Evolutionary conservation across 805 yeast species (phyloP).

Genomic region (Komagataella pseudopastoris): DNA sequence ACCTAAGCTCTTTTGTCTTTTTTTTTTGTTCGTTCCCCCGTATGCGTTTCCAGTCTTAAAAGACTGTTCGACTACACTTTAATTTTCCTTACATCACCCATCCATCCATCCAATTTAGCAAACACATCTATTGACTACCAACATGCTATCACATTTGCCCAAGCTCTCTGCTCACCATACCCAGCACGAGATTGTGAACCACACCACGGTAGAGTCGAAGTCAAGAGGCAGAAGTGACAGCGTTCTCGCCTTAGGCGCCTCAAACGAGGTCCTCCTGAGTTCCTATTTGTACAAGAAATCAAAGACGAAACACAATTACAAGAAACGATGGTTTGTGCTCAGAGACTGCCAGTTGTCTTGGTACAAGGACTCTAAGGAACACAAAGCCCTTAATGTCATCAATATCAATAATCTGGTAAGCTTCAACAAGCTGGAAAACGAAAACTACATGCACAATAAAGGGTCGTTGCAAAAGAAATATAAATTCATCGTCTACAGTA

Average conservation of each 20-base stretch:
- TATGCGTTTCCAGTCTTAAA: not conserved
- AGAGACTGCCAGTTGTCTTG: slow-evolving; percentile 23
- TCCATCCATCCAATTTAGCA: not conserved
- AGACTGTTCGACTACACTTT: no score
- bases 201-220: not conserved
- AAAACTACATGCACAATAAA: not conserved
- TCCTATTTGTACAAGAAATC: slow-evolving; percentile 20
- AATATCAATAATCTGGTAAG: slow-evolving; percentile 11
- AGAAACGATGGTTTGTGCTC: slow-evolving; percentile 24
- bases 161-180: slow-evolving; percentile 1
- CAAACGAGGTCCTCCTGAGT: slow-evolving; percentile 11
- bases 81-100: not conserved
- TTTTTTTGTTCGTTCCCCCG: not conserved
- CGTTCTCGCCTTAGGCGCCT: slow-evolving; percentile 1
- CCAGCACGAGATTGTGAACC: not conserved
- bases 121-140: not conserved
- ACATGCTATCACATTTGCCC: slow-evolving; percentile 1
- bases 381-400: slow-evolving; percentile 21
- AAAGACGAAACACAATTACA: slow-evolving; percentile 22
- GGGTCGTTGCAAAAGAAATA: not conserved
- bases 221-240: slow-evolving; percentile 1
- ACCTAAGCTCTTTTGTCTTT: not conserved
- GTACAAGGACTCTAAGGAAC: slow-evolving; percentile 24
- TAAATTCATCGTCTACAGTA: slow-evolving; percentile 4
- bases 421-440: slow-evolving; percentile 6